Evolutionary conservation across 805 yeast species (phyloP), one percentile per base, ranked within the genome.

Genomic region (Nakazawaea siamensis): DNA sequence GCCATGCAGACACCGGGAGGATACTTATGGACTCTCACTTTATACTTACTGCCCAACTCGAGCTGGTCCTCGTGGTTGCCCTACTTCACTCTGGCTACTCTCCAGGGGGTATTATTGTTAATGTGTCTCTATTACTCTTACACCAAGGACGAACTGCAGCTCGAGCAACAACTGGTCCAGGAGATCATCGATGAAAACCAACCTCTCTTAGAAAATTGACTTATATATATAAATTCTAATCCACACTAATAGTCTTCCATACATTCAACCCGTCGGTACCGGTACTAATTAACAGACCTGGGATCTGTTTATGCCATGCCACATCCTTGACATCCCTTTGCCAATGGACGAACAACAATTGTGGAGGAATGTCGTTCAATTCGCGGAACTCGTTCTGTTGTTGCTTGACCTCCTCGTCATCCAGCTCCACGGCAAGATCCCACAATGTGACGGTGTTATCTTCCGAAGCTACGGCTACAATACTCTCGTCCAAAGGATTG

Each of bases 391-490:
- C 92, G 38, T 75, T 70, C 48, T 76, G 73, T 61, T 90, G 97
- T 51, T 80, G 82, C 39, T 83, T 76, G 45, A 90, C 82, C 60
- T 90, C 98, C 54, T 90, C 97, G 54, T 92, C 97, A 57, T 88
- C 98, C 3, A 97, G 97, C 63, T 92, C 98, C 12, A 92, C 98
- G 10, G 97, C 90, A 55, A 92, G 69, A 64, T 92, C 98, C 98
- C 98, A 92, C 45, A 92, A 64, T 1, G 97, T 87, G 7, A 92
- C 97, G 5, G 97, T 92, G 57, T 87, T 87, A 59, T 92, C 98
- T 55, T 88, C 97, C 1, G 95, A 84, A 3, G 94, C 87, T 13
- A 90, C 97, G 1, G 97, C 97, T 36, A 92, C 73, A 43, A 88
- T 86, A 1, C 96, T 85, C 60, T 92, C 98, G 55, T 92, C 98